These are phyloP conservation scores for Fusarium abutilonis DNA, from an alignment of 2,329 filamentous ascomycete species.

Conservation along the genomic window DNA sequence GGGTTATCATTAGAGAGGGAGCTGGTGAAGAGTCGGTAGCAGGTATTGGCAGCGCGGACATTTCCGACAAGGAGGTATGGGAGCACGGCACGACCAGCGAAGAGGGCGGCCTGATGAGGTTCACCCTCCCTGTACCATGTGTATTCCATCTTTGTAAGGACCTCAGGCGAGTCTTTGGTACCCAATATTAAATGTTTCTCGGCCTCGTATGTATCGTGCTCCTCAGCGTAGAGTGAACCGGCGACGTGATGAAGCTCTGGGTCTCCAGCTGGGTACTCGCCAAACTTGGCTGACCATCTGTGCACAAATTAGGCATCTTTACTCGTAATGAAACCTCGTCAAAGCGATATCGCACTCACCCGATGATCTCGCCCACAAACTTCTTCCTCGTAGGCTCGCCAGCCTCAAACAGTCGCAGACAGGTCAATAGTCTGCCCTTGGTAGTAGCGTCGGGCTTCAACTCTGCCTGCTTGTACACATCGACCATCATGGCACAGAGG, in stretches of 20 bases:
- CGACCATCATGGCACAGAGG: constrained; percentile 84
- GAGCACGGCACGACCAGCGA: constrained; percentile 85
- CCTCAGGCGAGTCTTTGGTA: constrained; percentile 85
- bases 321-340: not conserved
- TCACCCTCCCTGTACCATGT: constrained; percentile 93
- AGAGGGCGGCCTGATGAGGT: constrained; percentile 85
- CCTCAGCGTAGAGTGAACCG: constrained; percentile 88
- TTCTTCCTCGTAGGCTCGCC: constrained; percentile 93
- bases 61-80: constrained; percentile 93
- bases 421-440: constrained; percentile 79
- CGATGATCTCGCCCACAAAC: constrained; percentile 86
- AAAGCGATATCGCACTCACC: constrained; percentile 57
- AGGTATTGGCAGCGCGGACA: constrained; percentile 85
- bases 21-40: constrained; percentile 71
- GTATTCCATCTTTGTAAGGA: constrained; percentile 86
- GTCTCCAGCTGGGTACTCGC: constrained; percentile 90
- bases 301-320: constrained; percentile 12
- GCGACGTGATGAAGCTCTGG: constrained; percentile 94
- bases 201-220: constrained; percentile 91
- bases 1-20: constrained; percentile 55
- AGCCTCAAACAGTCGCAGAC: constrained; percentile 81
- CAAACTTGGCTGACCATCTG: constrained; percentile 83
- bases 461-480: constrained; percentile 89
- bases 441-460: constrained; percentile 77
- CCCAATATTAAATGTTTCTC: constrained; percentile 90